These are phyloP conservation scores for Brettanomyces nanus DNA, from an alignment of 805 yeast species.

Conservation along the genomic window DNA sequence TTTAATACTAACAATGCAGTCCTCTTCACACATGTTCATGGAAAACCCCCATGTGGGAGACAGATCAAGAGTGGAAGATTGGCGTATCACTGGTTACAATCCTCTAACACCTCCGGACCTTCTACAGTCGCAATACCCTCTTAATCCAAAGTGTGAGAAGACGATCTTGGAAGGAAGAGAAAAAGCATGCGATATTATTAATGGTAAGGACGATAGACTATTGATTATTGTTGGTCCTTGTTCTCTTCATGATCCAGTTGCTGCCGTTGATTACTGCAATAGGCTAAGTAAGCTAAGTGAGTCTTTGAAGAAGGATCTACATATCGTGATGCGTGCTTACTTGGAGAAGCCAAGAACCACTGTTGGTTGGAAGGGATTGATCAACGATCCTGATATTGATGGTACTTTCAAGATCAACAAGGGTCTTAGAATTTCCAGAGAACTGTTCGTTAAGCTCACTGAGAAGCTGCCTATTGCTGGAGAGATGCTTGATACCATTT, in stretches of 20 bases:
- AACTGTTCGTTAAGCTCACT: conserved; percentile 77
- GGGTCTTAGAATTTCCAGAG: conserved; percentile 84
- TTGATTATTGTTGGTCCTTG: conserved; percentile 94
- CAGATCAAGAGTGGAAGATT: conserved; percentile 66
- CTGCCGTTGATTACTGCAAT: conserved; percentile 83
- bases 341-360: conserved; percentile 97
- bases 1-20: too few species aligned
- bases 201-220: conserved; percentile 81
- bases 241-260: conserved; percentile 88
- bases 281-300: conserved; percentile 52
- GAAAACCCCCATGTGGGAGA: conserved; percentile 81
- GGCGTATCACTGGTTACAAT: conserved; percentile 82
- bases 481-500: conserved; percentile 96
- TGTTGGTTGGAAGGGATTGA: conserved; percentile 98
- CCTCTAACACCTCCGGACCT: conserved; percentile 95
- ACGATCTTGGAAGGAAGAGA: conserved; percentile 72
- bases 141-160: conserved; percentile 48
- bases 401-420: conserved; percentile 89
- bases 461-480: conserved; percentile 86
- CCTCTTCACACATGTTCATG: conserved; percentile 53
- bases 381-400: conserved; percentile 95
- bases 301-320: conserved; percentile 63
- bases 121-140: conserved; percentile 77
- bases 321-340: conserved; percentile 94
- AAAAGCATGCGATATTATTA: conserved; percentile 60